phyloP scores from a whole-genome alignment of 2,329 filamentous ascomycete genomes.

The Paecilomyces variotii region DNA sequence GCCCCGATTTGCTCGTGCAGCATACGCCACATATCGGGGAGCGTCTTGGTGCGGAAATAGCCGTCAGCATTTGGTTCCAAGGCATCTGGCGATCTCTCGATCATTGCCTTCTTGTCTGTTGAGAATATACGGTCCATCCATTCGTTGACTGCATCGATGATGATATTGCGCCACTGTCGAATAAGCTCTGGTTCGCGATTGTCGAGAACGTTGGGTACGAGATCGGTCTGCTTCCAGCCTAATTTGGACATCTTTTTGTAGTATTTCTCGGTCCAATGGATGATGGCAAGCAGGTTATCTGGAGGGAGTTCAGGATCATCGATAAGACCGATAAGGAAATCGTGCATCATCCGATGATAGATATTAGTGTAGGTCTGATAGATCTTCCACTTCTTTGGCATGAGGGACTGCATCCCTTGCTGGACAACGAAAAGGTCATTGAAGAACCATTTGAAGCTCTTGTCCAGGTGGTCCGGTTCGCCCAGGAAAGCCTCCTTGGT shows the following conservation, averaged over 20 bases:
- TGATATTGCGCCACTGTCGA: constrained; percentile 86
- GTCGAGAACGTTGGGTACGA: constrained; percentile 81
- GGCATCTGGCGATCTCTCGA: constrained; percentile 68
- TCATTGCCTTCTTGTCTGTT: constrained; percentile 74
- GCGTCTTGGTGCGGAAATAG: constrained; percentile 82
- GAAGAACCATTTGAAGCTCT: constrained; percentile 91
- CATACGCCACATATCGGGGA: constrained; percentile 97
- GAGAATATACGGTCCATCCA: constrained; percentile 93
- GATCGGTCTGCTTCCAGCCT: constrained; percentile 66
- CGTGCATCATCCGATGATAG: constrained; percentile 92
- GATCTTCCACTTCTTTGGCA: constrained; percentile 96
- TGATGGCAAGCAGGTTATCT: constrained; percentile 79
- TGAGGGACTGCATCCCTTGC: constrained; percentile 80
- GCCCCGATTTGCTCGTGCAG: constrained; percentile 84
- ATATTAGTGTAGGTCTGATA: constrained; percentile 82
- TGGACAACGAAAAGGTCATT: constrained; percentile 95
- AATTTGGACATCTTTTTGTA: constrained; percentile 93
- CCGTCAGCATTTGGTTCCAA: constrained; percentile 83
- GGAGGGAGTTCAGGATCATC: constrained; percentile 79
- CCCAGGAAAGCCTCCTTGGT: constrained; percentile 69
- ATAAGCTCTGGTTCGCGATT: constrained; percentile 84
- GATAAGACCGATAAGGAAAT: constrained; percentile 75
- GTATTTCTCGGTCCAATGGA: constrained; percentile 93
- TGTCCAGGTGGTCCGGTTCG: constrained; percentile 75
- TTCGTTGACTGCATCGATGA: constrained; percentile 90